These are phyloP conservation scores for Cenococcum geophilum DNA, from an alignment of 495 filamentous ascomycete species.

Conservation along the genomic window DNA sequence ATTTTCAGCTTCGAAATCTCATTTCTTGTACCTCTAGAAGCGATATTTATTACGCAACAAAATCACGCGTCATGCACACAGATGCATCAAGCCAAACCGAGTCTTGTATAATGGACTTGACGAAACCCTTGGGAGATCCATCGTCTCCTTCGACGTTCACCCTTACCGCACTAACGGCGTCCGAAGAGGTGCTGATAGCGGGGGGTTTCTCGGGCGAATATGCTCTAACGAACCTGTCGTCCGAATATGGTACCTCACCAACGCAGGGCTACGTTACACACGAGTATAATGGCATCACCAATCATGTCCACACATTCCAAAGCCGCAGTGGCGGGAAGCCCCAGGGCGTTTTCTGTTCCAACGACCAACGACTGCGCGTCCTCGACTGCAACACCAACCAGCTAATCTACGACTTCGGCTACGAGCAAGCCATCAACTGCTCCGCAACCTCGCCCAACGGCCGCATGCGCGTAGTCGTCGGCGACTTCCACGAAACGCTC, in stretches of 20 bases:
- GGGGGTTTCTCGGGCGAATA: slow-evolving; percentile 83
- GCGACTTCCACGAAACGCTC: slow-evolving; percentile 53
- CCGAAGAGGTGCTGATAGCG: slow-evolving; percentile 62
- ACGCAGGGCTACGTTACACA: slow-evolving; percentile 62
- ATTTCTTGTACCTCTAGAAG: slow-evolving; percentile 67
- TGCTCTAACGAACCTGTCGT: slow-evolving; percentile 51
- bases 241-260: slow-evolving; percentile 40
- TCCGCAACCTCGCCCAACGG: slow-evolving; percentile 71
- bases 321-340: slow-evolving; percentile 56
- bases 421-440: slow-evolving; percentile 71
- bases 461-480: slow-evolving; percentile 73
- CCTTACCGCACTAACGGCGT: slow-evolving; percentile 67
- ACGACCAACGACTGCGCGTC: slow-evolving; percentile 69
- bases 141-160: slow-evolving; percentile 33
- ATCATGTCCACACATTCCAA: slow-evolving; percentile 69
- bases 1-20: slow-evolving; percentile 87
- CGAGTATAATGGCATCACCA: slow-evolving; percentile 71
- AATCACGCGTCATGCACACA: slow-evolving; percentile 48
- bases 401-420: slow-evolving; percentile 58
- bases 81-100: slow-evolving; percentile 41
- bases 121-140: not conserved
- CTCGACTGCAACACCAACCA: slow-evolving; percentile 65
- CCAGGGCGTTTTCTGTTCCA: slow-evolving; percentile 72
- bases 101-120: slow-evolving; percentile 53
- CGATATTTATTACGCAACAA: slow-evolving; percentile 68